Percentiles rank a stretch among this genome's conserved stretches.
Evolutionary conservation across 2,329 filamentous ascomycete genomes (phyloP).

Genomic region (Calonectria crousiana): DNA sequence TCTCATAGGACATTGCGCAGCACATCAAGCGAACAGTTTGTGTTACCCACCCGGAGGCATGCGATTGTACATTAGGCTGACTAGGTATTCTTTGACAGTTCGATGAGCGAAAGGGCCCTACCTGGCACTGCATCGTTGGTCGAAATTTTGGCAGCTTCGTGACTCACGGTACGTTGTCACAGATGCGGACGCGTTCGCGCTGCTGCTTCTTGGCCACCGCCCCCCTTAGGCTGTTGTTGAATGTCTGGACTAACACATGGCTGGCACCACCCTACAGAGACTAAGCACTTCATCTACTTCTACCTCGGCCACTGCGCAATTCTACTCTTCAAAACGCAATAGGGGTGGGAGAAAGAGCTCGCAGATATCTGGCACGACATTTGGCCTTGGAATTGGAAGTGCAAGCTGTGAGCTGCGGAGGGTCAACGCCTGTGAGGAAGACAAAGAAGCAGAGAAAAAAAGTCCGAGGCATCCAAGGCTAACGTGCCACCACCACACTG

Average conservation of each 20-base stretch:
- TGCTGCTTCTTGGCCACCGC: background rate
- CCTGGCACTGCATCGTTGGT: slow-evolving; percentile 99
- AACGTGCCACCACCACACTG: slow-evolving; percentile 28
- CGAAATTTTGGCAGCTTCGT: slow-evolving; percentile 99
- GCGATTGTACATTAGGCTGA: slow-evolving; percentile 21
- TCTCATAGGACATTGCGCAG: slow-evolving; percentile 86
- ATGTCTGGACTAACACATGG: slow-evolving; percentile 27
- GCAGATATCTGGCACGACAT: slow-evolving; percentile 33
- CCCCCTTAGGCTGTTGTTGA: background rate
- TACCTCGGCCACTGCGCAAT: slow-evolving; percentile 99
- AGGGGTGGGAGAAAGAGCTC: slow-evolving; percentile 52
- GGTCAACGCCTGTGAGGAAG: slow-evolving; percentile 31
- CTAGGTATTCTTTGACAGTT: slow-evolving; percentile 70
- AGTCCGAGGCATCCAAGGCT: slow-evolving; percentile 33
- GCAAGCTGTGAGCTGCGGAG: slow-evolving; percentile 42
- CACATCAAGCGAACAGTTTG: slow-evolving; percentile 91
- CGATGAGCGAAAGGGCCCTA: slow-evolving; percentile 95
- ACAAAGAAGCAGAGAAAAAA: slow-evolving; percentile 27
- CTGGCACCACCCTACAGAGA: slow-evolving; percentile 71
- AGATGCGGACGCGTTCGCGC: background rate
- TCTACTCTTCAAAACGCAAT: slow-evolving; percentile 99
- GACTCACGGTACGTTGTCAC: slow-evolving; percentile 80
- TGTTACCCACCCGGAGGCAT: slow-evolving; percentile 23
- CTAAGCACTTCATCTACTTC: slow-evolving; percentile 99
- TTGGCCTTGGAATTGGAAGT: slow-evolving; percentile 44